Evolutionary conservation across 106 monocot species (phyloP).

Genomic region (Ottelia alismoides): DNA sequence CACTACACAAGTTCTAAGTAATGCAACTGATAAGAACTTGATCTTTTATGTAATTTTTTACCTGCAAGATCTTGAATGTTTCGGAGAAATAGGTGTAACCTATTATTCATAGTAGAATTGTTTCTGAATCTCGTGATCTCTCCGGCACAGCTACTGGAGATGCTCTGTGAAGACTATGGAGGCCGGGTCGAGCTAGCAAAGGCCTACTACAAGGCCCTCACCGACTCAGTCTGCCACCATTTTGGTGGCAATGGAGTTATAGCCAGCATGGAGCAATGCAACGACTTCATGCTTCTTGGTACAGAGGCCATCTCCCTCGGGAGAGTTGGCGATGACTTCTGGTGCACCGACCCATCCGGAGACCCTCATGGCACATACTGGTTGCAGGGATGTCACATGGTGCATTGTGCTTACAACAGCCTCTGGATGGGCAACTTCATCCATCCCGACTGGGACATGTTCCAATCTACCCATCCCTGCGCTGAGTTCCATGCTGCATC

Average conservation of each 20-base stretch:
- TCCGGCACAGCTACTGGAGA: conserved; percentile 59
- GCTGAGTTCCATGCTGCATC: conserved; percentile 87
- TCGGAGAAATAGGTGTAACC: too few relatives aligned
- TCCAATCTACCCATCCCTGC: conserved; percentile 84
- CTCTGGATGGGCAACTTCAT: conserved; percentile 94
- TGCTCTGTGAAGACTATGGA: conserved; percentile 80
- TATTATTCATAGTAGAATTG: too few relatives aligned
- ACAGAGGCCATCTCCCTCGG: conserved; percentile 67
- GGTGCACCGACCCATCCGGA: conserved; percentile 80
- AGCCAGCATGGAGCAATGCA: conserved; percentile 96
- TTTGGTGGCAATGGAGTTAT: conserved; percentile 80
- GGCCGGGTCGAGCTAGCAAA: conserved; percentile 71
- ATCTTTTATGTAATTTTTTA: too few relatives aligned
- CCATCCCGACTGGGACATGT: conserved; percentile 98
- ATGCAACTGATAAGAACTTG: too few relatives aligned
- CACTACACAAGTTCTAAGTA: too few relatives aligned
- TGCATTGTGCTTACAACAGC: conserved; percentile 91
- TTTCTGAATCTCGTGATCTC: too few relatives aligned
- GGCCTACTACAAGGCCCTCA: conserved; percentile 59
- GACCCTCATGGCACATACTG: conserved; percentile 81
- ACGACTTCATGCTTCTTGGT: conserved; percentile 94
- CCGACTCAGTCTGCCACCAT: conserved; percentile 44
- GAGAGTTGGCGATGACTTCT: conserved; percentile 85
- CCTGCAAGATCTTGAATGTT: too few relatives aligned
- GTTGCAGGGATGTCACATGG: conserved; percentile 95